Base-by-base conservation (phyloP, 495 filamentous ascomycete species). In the Neurospora intermedia region DNA sequence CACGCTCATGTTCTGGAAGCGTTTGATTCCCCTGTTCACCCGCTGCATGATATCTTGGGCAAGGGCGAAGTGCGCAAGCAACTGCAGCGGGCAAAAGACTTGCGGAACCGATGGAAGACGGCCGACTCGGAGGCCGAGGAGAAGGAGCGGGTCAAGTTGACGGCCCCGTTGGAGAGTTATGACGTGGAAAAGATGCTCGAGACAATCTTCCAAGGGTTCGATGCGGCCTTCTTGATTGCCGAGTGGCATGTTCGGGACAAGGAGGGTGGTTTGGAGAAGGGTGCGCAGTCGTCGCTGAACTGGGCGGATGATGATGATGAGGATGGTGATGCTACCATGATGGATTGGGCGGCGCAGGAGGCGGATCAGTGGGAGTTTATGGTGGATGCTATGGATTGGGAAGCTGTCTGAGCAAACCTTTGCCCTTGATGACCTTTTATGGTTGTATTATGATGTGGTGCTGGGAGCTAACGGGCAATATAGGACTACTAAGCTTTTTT, bases 31-130 rank as follows among this genome's bases (percentile, higher is more conserved):
- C 75, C 78, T 15, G 72, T 74, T 0, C 87, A 86, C 62, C 89
- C 89, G 3, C 78, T 91, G 15, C 80, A 86, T 31, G 75, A 73
- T 0, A 82, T 86, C 2, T 81, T 92, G 15, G 89, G 88, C 0
- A 76, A 42, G 0, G 84, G 85, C 0, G 81, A 83, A 11, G 85
- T 88, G 2, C 79, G 81, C 16, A 74, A 74, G 13, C 84, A 88
- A 71, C 78, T 92, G n/a, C 79, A 79, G 20, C 77, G 84, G 46
- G 90, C 89, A 2, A 92, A 92, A 76, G 89, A 91, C 69, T 81
- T 90, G 31, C 81, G 90, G 6, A 92, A 92, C 74, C 83, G 87
- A 5, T 92, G 90, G 90, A 92, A 92, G 80, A 86, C 87, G 35
- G 88, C 87, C 0, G 81, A 81, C n/a, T 81, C 82, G 42, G 75